phyloP scores from a whole-genome alignment of 768 basidiomycete genomes.

The Crepidotus variabilis region DNA sequence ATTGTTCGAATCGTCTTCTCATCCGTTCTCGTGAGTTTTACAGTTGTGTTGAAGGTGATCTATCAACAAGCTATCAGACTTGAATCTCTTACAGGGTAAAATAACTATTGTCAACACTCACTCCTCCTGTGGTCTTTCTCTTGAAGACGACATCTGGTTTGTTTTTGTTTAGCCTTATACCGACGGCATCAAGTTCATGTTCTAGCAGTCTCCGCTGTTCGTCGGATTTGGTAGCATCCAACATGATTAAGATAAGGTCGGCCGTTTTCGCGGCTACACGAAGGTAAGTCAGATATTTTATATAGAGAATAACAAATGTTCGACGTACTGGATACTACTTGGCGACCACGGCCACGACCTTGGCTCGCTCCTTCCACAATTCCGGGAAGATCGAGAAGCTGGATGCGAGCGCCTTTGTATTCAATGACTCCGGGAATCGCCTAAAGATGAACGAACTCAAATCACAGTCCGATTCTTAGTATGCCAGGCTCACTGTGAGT shows the following conservation, averaged over 20 bases:
- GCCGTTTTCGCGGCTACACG: conserved; percentile 78
- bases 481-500: conserved; percentile 53
- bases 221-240: conserved; percentile 89
- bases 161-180: conserved; percentile 87
- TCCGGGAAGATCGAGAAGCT: conserved; percentile 92
- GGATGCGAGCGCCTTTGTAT: conserved; percentile 88
- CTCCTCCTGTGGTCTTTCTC: conserved; percentile 87
- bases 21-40: conserved; percentile 91
- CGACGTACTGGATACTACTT: conserved; percentile 83
- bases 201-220: conserved; percentile 89
- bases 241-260: conserved; percentile 90
- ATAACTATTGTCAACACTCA: too few species aligned
- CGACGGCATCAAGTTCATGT: conserved; percentile 93
- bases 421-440: conserved; percentile 98
- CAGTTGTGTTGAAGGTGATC: conserved; percentile 91
- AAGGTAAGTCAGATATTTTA: background rate
- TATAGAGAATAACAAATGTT: conserved; percentile 1
- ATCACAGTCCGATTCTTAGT: background rate
- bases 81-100: too few species aligned
- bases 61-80: too few species aligned
- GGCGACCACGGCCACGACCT: conserved; percentile 88
- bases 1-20: conserved; percentile 94
- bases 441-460: conserved; percentile 28
- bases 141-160: conserved; percentile 97
- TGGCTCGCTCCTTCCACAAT: conserved; percentile 93